phyloP scores from a whole-genome alignment of 2,329 filamentous ascomycete genomes.

The Chaetomium sp. region DNA sequence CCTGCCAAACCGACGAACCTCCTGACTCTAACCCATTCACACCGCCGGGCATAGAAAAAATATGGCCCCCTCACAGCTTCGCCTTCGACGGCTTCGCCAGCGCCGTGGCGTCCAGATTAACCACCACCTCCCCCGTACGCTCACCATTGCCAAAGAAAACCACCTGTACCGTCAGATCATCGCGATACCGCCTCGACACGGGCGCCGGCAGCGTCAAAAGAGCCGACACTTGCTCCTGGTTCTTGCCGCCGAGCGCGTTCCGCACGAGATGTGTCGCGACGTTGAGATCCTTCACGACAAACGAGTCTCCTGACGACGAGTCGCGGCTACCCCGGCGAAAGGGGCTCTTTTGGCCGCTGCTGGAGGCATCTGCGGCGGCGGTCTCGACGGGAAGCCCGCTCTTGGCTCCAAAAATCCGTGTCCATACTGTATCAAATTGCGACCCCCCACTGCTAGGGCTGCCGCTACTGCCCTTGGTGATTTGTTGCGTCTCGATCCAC shows the following conservation, averaged over 20 bases:
- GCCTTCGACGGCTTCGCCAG: constrained; percentile 31
- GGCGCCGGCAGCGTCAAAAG: constrained; percentile 86
- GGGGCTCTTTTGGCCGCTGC: constrained; percentile 73
- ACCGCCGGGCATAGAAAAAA: neutral
- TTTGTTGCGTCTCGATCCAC: constrained; percentile 79
- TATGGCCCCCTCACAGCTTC: constrained; percentile 17
- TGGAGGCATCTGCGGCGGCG: constrained; percentile 28
- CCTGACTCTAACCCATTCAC: too few relatives aligned
- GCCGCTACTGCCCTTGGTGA: constrained; percentile 32
- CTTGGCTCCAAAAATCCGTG: constrained; percentile 49
- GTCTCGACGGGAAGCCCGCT: constrained; percentile 70
- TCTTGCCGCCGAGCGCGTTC: constrained; percentile 88
- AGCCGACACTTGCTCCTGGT: constrained; percentile 88
- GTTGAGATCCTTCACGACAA: constrained; percentile 91
- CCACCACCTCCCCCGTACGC: constrained; percentile 67
- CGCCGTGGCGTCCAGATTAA: constrained; percentile 84
- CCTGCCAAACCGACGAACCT: neutral
- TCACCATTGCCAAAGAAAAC: constrained; percentile 91
- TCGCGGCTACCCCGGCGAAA: constrained; percentile 53
- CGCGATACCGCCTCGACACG: constrained; percentile 84
- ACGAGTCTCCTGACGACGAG: constrained; percentile 55
- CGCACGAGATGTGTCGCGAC: constrained; percentile 91
- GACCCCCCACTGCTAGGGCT: constrained; percentile 30
- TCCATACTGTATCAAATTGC: constrained; percentile 66
- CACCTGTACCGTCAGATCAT: constrained; percentile 94